phyloP scores from a whole-genome alignment of 1,284 basidiomycete genomes.

The Cerrena zonata region DNA sequence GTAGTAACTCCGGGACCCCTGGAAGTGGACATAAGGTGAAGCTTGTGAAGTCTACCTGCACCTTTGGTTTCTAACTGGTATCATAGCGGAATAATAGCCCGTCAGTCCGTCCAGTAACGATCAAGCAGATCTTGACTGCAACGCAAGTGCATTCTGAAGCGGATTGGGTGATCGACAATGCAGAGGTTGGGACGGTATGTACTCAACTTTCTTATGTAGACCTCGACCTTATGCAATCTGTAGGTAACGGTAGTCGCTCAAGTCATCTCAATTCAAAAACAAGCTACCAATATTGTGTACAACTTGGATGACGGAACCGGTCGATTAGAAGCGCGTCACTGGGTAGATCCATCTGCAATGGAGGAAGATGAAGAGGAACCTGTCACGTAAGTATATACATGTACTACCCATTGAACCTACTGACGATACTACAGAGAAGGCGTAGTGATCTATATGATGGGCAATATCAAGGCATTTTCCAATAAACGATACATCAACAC shows the following conservation, averaged over 20 bases:
- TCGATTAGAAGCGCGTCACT: conserved; percentile 80
- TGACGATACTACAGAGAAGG: conserved; percentile 50
- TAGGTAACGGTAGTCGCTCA: conserved; percentile 78
- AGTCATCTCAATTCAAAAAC: conserved; percentile 63
- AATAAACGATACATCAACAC: conserved; percentile 80
- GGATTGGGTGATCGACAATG: conserved; percentile 79
- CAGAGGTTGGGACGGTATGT: conserved; percentile 76
- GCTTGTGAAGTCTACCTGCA: too few species aligned
- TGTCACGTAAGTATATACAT: conserved; percentile 37
- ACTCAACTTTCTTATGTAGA: not conserved
- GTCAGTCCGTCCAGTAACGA: conserved; percentile 80
- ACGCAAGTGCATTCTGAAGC: conserved; percentile 82
- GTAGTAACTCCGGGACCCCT: conserved; percentile 39
- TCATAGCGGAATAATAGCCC: too few species aligned
- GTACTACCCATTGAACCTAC: not conserved
- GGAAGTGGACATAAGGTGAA: too few species aligned
- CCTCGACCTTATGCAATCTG: not conserved
- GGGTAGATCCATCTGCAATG: conserved; percentile 66
- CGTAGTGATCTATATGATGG: conserved; percentile 80
- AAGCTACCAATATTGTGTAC: conserved; percentile 81
- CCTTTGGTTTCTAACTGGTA: too few species aligned
- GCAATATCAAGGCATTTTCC: conserved; percentile 84
- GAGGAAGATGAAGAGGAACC: conserved; percentile 42
- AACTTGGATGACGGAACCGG: conserved; percentile 87
- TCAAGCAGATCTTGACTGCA: conserved; percentile 75